Percentiles rank a stretch among this genome's conserved stretches.
Conservation (phyloP, 1,284 basidiomycete genomes). For the Marasmius tenuissimus region DNA sequence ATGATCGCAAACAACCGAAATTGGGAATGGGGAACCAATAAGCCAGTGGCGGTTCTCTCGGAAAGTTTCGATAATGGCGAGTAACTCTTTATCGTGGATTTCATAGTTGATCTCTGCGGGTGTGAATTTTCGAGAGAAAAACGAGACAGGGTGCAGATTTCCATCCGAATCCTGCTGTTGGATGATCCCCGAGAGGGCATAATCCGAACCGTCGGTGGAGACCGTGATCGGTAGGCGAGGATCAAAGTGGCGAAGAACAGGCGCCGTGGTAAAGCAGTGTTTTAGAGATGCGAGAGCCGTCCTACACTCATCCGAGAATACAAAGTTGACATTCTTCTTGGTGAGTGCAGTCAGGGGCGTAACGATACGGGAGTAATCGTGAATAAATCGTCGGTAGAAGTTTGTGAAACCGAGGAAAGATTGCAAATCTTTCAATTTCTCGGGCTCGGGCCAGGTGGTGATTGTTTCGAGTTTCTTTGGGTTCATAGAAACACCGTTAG, state of each 20-base stretch:
- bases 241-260: not conserved
- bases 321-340: no score
- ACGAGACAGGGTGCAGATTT: constrained; percentile 22
- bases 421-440: constrained; percentile 6
- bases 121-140: constrained; percentile 27
- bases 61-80: not conserved
- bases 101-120: no score
- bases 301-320: not conserved
- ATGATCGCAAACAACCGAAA: not conserved
- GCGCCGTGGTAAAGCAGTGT: not conserved
- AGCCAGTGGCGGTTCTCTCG: not conserved
- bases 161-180: not conserved
- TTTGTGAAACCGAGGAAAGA: no score
- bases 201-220: not conserved
- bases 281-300: not conserved
- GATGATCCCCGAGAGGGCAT: not conserved
- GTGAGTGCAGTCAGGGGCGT: not conserved
- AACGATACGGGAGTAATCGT: not conserved
- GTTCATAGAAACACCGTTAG: constrained; percentile 34
- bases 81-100: not conserved
- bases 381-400: not conserved
- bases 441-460: constrained; percentile 36
- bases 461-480: constrained; percentile 35
- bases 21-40: not conserved
- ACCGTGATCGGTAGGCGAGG: not conserved